Percentiles rank a stretch among this genome's conserved stretches.
These are phyloP conservation scores for Phytophthora europaea DNA, from an alignment of 352 stramenopile species.

Conservation along the genomic window DNA sequence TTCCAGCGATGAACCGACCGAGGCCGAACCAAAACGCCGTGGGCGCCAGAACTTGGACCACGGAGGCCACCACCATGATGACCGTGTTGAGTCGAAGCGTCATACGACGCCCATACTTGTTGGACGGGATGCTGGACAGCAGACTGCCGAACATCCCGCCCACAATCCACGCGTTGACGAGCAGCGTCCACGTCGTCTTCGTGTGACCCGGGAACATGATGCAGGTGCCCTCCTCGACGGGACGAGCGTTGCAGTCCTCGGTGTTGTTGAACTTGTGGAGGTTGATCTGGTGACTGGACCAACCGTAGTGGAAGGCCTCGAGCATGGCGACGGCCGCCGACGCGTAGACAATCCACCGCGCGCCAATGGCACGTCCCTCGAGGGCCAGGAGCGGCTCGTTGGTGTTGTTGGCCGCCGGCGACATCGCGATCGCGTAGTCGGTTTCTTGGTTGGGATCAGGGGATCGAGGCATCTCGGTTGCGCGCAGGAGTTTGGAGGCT, in stretches of 20 bases:
- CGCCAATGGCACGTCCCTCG: constrained; percentile 9
- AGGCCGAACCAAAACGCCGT: constrained; percentile 34
- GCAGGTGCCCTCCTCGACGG: constrained; percentile 52
- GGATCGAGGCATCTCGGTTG: constrained; percentile 15
- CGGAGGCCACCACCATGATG: constrained; percentile 47
- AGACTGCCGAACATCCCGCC: constrained; percentile 64
- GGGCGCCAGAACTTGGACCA: constrained; percentile 36
- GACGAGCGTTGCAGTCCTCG: constrained; percentile 44
- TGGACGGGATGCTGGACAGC: constrained; percentile 39
- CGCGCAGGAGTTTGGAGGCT: background rate
- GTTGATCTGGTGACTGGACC: constrained; percentile 63
- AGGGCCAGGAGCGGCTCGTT: constrained; percentile 3
- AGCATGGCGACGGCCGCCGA: constrained; percentile 46
- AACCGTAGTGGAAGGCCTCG: constrained; percentile 62
- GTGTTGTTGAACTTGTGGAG: constrained; percentile 58
- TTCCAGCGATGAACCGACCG: constrained; percentile 48
- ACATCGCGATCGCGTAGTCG: background rate
- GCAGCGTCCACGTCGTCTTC: constrained; percentile 52
- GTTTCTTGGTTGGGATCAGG: constrained; percentile 12
- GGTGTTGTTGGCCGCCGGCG: background rate
- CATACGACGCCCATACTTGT: constrained; percentile 58
- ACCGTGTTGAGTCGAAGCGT: constrained; percentile 36
- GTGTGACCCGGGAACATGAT: constrained; percentile 72
- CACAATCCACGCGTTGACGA: constrained; percentile 69
- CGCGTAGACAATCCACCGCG: constrained; percentile 49